These are phyloP conservation scores for Acanthamoeba lenticulata DNA, from an alignment of 208 protist genomes.

Conservation along the genomic window DNA sequence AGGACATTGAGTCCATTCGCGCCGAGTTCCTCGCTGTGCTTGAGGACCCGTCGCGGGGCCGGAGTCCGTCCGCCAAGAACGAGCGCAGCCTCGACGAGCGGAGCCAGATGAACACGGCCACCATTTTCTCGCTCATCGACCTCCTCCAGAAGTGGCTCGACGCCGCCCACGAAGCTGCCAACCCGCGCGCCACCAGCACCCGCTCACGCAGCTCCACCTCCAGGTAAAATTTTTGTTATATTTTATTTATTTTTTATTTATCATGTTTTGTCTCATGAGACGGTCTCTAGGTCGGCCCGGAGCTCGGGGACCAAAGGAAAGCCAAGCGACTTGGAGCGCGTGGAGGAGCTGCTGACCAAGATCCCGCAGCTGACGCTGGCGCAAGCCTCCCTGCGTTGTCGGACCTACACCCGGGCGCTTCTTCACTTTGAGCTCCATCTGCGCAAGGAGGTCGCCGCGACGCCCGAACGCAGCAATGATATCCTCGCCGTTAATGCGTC, in stretches of 20 bases:
- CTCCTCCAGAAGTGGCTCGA: slow-evolving; percentile 30
- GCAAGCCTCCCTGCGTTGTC: slow-evolving; percentile 69
- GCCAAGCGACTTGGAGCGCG: not conserved
- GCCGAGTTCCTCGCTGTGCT: slow-evolving; percentile 3
- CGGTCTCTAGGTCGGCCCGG: not conserved
- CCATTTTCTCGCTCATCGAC: slow-evolving; percentile 21
- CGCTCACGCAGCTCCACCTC: not conserved
- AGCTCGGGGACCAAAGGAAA: slow-evolving; percentile 9
- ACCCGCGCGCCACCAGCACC: not conserved
- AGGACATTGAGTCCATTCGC: not conserved
- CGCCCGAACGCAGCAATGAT: not conserved
- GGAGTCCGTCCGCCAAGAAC: slow-evolving; percentile 39
- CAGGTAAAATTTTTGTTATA: not conserved
- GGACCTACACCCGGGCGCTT: slow-evolving; percentile 71
- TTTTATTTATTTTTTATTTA: too few relatives aligned
- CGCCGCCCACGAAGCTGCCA: not conserved
- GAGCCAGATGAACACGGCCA: slow-evolving; percentile 55
- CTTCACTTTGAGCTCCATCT: slow-evolving; percentile 74
- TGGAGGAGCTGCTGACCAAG: not conserved
- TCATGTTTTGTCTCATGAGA: not conserved
- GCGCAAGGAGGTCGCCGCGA: not conserved
- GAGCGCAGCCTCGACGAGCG: slow-evolving; percentile 7
- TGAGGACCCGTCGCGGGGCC: not conserved
- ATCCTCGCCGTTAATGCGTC: slow-evolving; percentile 67
- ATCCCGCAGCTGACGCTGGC: slow-evolving; percentile 73